Conservation (phyloP, 768 basidiomycete genomes). For the Coprinopsis marcescibilis region DNA sequence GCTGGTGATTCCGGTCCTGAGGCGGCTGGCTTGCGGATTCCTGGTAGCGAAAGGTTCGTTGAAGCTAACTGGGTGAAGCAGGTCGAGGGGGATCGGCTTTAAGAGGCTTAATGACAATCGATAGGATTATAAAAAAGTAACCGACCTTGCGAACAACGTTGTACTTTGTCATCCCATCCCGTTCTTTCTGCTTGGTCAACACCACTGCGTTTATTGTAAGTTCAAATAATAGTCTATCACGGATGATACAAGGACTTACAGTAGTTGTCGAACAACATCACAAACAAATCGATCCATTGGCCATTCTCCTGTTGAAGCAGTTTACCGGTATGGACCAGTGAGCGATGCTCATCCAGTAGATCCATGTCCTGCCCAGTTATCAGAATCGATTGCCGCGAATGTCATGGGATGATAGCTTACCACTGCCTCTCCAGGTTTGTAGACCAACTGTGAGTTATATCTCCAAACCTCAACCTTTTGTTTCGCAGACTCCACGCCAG, state of each 20-base stretch:
- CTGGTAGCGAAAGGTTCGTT: slow-evolving; percentile 69
- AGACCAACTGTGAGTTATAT: slow-evolving; percentile 72
- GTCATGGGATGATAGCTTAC: slow-evolving; percentile 24
- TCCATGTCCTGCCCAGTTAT: slow-evolving; percentile 65
- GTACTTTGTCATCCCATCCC: slow-evolving; percentile 69
- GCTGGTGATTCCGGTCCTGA: slow-evolving; percentile 20
- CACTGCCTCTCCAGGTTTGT: slow-evolving; percentile 72
- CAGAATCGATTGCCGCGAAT: neutral
- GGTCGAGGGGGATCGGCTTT: slow-evolving; percentile 89
- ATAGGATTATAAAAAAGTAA: too few species aligned
- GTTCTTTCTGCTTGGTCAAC: slow-evolving; percentile 43
- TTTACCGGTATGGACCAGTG: slow-evolving; percentile 78
- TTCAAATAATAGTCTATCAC: neutral
- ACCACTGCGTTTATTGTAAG: neutral
- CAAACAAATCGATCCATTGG: slow-evolving; percentile 81
- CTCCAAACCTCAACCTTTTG: slow-evolving; percentile 88
- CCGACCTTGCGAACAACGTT: slow-evolving; percentile 68
- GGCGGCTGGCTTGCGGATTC: slow-evolving; percentile 53
- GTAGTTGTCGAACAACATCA: slow-evolving; percentile 94
- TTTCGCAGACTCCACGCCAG: slow-evolving; percentile 79
- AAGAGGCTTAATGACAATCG: too few species aligned
- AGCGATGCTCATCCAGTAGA: slow-evolving; percentile 75
- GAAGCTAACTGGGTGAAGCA: slow-evolving; percentile 80
- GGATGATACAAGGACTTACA: slow-evolving; percentile 36
- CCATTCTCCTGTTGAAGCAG: slow-evolving; percentile 70